Base-by-base conservation (phyloP, 2,329 filamentous ascomycete genomes). In the Trichophyton benhamiae region DNA sequence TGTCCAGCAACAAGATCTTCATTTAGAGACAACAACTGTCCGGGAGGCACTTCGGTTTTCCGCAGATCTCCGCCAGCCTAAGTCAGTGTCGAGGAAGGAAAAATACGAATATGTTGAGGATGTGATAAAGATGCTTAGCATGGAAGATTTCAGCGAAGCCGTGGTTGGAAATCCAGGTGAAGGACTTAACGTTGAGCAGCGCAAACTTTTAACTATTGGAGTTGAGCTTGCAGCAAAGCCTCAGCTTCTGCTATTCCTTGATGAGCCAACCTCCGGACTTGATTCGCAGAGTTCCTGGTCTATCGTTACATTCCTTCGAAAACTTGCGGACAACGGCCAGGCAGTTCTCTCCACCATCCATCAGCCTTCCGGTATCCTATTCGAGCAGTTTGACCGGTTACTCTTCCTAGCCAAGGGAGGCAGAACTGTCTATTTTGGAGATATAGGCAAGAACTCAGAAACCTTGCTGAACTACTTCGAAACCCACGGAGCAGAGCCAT, bases 321-420 rank as follows among this genome's bases (percentile, higher is more conserved):
- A 92, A 75, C 79, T 96, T 41, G 89, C 90, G 67, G 88, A 92
- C 72, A 86, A 83, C 62, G 91, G 91, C 8, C 89, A 94, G 72
- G 90, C 91, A 25, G 87, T 96, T 69, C 83, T 96, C 13, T 95
- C 89, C 75, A 96, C 91, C 0, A 95, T 96, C 63, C 91, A 96
- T 72, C 91, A 96, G 72, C 91, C 91, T 13, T 92, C 88, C 11
- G 89, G 90, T 44, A 89, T 95, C 78, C 80, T 96, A 55, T 95
- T 96, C 78, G 88, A 95, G 72, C 84, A 89, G 63, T 96, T 86
- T 57, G 84, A 87, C 64, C 76, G 78, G 0, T 71, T 87, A 0
- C 72, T 87, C 0, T 84, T 87, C 68, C 76, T 87, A 0, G 82
- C 83, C 1, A 79, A 79, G 58, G 84, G 84, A 11, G 85, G 85